A percentile compares a stretch with the other conserved stretches of the same genome.
Evolutionary conservation across 768 basidiomycete species (phyloP).

Genomic region (Calocybe cyanea): DNA sequence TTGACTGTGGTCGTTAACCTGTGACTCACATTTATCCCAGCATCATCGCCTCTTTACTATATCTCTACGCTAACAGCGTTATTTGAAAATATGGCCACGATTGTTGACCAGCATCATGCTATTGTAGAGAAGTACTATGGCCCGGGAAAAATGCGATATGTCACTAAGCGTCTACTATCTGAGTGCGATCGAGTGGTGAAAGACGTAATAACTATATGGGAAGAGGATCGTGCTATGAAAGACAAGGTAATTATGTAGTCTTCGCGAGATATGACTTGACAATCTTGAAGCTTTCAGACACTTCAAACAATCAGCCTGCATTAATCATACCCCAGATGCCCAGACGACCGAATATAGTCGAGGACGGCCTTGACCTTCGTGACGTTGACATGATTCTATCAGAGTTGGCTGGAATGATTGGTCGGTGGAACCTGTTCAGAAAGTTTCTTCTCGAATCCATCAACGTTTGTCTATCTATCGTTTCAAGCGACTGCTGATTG

Average conservation of each 20-base stretch:
- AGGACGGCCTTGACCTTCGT: conserved; percentile 70
- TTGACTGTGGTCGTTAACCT: conserved; percentile 1
- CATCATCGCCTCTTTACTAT: conserved; percentile 90
- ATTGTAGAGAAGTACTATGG: conserved; percentile 99
- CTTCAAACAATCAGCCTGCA: conserved; percentile 37
- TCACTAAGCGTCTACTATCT: conserved; percentile 69
- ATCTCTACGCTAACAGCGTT: conserved; percentile 85
- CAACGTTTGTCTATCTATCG: conserved; percentile 38
- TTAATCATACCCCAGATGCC: conserved; percentile 27
- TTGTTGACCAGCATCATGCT: conserved; percentile 96
- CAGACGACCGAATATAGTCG: conserved; percentile 36
- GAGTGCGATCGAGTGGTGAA: conserved; percentile 87
- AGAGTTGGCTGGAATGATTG: conserved; percentile 85
- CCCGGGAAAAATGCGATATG: conserved; percentile 75
- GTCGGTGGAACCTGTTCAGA: conserved; percentile 88
- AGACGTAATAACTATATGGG: conserved; percentile 78
- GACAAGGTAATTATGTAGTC: conserved; percentile 53
- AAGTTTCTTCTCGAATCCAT: conserved; percentile 80
- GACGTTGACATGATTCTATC: conserved; percentile 90
- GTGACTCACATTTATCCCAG: conserved; percentile 36
- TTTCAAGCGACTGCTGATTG: not conserved
- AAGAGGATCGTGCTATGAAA: conserved; percentile 82
- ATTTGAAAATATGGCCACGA: conserved; percentile 92
- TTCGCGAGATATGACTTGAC: not conserved
- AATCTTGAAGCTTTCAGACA: conserved; percentile 41